phyloP scores from a whole-genome alignment of 441 rosid species.

The Daphne laureola region DNA sequence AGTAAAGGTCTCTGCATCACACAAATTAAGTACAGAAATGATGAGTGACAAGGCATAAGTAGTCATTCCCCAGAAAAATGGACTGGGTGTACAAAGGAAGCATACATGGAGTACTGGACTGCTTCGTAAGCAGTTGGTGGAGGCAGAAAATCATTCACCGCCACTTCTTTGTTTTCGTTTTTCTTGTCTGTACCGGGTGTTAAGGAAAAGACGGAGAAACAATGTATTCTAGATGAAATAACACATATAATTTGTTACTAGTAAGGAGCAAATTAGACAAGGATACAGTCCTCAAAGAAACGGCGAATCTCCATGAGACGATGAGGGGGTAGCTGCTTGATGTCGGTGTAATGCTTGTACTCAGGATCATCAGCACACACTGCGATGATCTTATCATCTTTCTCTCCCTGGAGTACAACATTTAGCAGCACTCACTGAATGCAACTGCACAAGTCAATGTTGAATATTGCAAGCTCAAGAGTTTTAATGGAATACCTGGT shows the following conservation, averaged over 20 bases:
- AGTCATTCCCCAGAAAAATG: too few relatives aligned
- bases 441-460: neutral
- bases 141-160: slow-evolving; percentile 84
- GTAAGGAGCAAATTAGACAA: slow-evolving; percentile 11
- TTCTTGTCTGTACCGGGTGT: slow-evolving; percentile 56
- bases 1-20: too few relatives aligned
- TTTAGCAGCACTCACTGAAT: slow-evolving; percentile 4
- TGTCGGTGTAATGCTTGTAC: slow-evolving; percentile 80
- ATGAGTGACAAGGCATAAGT: too few relatives aligned
- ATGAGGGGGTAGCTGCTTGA: slow-evolving; percentile 90
- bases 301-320: slow-evolving; percentile 90
- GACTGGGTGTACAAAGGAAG: neutral
- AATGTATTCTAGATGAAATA: neutral
- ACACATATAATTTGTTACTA: neutral
- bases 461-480: slow-evolving; percentile 2
- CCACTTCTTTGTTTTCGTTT: slow-evolving; percentile 96
- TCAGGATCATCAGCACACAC: slow-evolving; percentile 98
- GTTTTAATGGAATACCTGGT: slow-evolving; percentile 40
- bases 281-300: slow-evolving; percentile 93
- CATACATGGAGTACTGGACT: slow-evolving; percentile 86
- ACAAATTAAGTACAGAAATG: too few relatives aligned
- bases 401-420: slow-evolving; percentile 61
- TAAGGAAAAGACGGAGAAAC: slow-evolving; percentile 17
- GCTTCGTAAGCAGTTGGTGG: slow-evolving; percentile 55
- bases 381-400: slow-evolving; percentile 94